Percentiles rank a stretch among this genome's conserved stretches.
Conservation (phyloP, 257 asterid species). For the Plectranthus barbatus region DNA sequence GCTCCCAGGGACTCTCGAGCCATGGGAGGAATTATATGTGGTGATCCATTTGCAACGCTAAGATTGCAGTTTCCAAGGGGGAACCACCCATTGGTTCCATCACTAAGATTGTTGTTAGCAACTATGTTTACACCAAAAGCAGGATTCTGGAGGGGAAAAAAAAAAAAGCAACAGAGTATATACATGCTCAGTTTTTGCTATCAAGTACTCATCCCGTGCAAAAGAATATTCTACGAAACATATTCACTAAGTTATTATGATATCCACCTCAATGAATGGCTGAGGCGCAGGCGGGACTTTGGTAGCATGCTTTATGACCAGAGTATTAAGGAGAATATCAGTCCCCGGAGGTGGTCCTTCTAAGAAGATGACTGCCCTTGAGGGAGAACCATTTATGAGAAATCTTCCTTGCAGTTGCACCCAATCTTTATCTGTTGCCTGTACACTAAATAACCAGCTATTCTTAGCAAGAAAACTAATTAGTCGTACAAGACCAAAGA, state of each 20-base stretch:
- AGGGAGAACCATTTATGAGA: slow-evolving; percentile 61
- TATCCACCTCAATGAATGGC: slow-evolving; percentile 57
- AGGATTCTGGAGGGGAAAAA: slow-evolving; percentile 30
- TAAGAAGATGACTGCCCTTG: slow-evolving; percentile 47
- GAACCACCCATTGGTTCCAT: slow-evolving; percentile 61
- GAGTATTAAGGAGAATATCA: slow-evolving; percentile 53
- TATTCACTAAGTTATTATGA: not conserved
- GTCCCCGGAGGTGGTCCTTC: slow-evolving; percentile 82
- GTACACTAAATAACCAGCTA: slow-evolving; percentile 37
- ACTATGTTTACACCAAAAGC: slow-evolving; percentile 56
- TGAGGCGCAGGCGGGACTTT: slow-evolving; percentile 58
- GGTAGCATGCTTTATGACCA: slow-evolving; percentile 55
- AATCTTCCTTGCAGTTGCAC: slow-evolving; percentile 64
- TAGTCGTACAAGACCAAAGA: not conserved
- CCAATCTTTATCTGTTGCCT: slow-evolving; percentile 81
- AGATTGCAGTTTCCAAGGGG: slow-evolving; percentile 69
- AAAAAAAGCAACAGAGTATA: not conserved
- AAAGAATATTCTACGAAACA: not conserved
- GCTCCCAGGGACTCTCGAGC: slow-evolving; percentile 67
- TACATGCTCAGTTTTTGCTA: not conserved
- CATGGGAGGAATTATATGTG: slow-evolving; percentile 72
- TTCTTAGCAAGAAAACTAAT: not conserved
- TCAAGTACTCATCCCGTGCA: not conserved
- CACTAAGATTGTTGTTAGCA: slow-evolving; percentile 44
- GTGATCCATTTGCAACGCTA: slow-evolving; percentile 54